Base-by-base conservation (phyloP, 306 rosid genomes). In the Oxytropis ochrocephala region DNA sequence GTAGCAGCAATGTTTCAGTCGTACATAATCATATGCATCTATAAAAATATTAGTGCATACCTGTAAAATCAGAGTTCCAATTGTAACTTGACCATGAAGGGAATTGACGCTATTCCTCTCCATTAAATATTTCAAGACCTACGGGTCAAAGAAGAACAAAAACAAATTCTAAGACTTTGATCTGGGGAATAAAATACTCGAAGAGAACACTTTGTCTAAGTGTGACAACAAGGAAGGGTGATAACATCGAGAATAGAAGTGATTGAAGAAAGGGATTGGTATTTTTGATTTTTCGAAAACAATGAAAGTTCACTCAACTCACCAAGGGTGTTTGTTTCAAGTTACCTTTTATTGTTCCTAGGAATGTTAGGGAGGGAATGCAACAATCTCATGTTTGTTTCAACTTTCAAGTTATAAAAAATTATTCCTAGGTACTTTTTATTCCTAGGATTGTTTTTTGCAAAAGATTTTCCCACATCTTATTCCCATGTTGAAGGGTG, bases 61-160 rank as follows among this genome's bases (percentile, higher is more conserved):
- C 92, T 94, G 99, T 69, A 94, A 82, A 60, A 94, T 88, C 73
- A 94, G 89, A 56, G 96, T 87, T 70, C 99, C 99, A 46, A 94
- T 82, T 24, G 90, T 89, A 73, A 94, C 99, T 70, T 94, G 99
- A 65, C 99, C 99, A 65, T 91, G 92, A 81, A 94, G 97, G 50
- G 89, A 86, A 81, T 81, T 85, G 77, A 80, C 76, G 6, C 86
- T 85, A 73, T 87, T 91, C 81, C 79, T 86, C 77, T 94, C 99
- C 99, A 94, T 91, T 78, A 94, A 81, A 78, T 87, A 94, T 64
- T 94, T 94, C 83, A 94, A 81, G 67, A 94, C 99, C 99, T 94
- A 57, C 17, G 59, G 59, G 24, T 44, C 66, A 64, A 78, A 76
- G 46, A 69, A 73, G 74, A 80, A 71, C 54, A 48, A 8, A 47